Base-by-base conservation (phyloP, 2,329 filamentous ascomycete genomes). In the Calycina marina region DNA sequence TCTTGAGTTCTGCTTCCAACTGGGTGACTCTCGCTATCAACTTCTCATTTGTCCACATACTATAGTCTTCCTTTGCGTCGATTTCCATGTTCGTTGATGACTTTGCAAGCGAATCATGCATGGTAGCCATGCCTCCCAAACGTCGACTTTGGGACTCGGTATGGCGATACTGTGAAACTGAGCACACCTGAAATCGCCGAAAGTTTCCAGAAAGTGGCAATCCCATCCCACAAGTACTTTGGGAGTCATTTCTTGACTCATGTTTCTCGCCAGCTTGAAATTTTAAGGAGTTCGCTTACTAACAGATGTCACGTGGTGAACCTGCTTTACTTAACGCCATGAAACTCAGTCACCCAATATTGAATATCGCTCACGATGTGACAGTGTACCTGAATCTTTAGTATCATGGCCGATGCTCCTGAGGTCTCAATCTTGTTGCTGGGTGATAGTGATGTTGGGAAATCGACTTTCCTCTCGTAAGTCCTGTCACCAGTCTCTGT, bases 11-110 rank as follows among this genome's bases (percentile, higher is more conserved):
- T 4, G 61, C 52, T 53, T 92, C 83, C 5, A 90, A 62, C 31
- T 69, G 60, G 11, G 62, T 67, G 28, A 92, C 72, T 25, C 77
- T 68, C 42, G 69, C 59, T 26, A 90, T 68, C 22, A 90, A 69
- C 27, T 70, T 70, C 24, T 72, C 64, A 40, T 71, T 73, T 33
- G 68, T 74, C 79, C 78, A 86, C 41, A 61, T 63, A 25, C 63
- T 62, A 56, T 86, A 86, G 31, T 61, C 58, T 8, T 53, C 20
- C n/a, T 22, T 49, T 11, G n/a, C n/a, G n/a, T 54, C 50, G 27
- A 39, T 31, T 13, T 28, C 41, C 35, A 40, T 43, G 8, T 35
- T 43, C 22, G 28, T 9, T 10, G 28, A 13, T n/a, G 34, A 14
- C 15, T 17, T 18, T 12, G 42, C 31, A 17, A 38, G 41, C 27